Percentiles rank a stretch among this genome's conserved stretches.
These are phyloP conservation scores for Bipolaris gigantea DNA, from an alignment of 2,329 filamentous ascomycete genomes.

Conservation along the genomic window DNA sequence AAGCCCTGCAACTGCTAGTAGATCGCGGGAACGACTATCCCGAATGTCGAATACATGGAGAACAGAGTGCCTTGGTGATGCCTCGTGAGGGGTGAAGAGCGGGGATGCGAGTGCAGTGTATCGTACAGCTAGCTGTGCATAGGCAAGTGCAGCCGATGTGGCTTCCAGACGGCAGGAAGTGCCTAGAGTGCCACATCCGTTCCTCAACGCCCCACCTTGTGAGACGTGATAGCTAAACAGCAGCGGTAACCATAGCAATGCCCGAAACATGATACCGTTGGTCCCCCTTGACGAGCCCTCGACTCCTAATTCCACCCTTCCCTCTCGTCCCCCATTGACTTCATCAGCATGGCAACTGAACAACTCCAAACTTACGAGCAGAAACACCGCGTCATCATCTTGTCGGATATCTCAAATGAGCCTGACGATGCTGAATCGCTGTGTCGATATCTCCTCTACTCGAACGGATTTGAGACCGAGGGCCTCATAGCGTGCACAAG, in stretches of 20 bases:
- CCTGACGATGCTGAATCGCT: constrained; percentile 46
- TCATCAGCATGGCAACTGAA: constrained; percentile 27
- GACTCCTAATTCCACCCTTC: not conserved
- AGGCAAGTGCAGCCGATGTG: constrained; percentile 20
- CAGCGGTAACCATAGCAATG: constrained; percentile 21
- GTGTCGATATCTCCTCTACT: constrained; percentile 43
- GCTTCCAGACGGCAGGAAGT: constrained; percentile 18
- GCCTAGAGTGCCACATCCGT: constrained; percentile 20
- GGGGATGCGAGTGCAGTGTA: not conserved
- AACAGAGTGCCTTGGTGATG: not conserved
- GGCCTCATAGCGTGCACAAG: constrained; percentile 47
- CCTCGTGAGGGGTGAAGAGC: not conserved
- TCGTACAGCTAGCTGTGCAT: not conserved
- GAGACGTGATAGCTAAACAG: constrained; percentile 21
- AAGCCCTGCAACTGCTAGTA: not conserved
- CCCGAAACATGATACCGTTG: constrained; percentile 7
- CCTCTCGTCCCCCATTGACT: not conserved
- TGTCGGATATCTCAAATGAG: constrained; percentile 47
- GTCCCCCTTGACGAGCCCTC: not conserved
- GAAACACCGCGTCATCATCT: constrained; percentile 47
- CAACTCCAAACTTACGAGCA: constrained; percentile 32
- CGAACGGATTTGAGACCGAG: constrained; percentile 45
- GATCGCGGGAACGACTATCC: constrained; percentile 1
- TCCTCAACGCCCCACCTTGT: constrained; percentile 19
- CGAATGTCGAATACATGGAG: not conserved